Evolutionary conservation across 2,329 filamentous ascomycete species (phyloP), one percentile per base, ranked within the genome.

Genomic region (Ascosphaera acerosa): DNA sequence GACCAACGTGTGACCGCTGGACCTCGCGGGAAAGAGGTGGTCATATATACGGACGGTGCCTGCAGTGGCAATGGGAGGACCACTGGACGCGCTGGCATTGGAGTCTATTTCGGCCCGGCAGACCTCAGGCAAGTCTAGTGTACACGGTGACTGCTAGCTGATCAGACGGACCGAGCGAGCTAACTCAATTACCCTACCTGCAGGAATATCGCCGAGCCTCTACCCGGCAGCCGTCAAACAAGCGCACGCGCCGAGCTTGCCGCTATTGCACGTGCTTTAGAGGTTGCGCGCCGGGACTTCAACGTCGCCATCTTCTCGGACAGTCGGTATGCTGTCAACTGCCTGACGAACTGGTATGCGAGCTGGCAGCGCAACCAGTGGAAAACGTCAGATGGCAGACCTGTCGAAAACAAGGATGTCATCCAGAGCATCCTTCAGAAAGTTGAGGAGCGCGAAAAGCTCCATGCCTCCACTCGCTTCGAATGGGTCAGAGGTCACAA

Each of bases 211-310:
- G 72, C 72, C 7, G 76, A 81, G 48, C 64, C 66, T 1, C 62
- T 87, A 4, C 46, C 55, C 15, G 76, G 76, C 32, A 53, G 63
- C 3, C 54, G 57, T 10, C 81, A 90, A 51, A 90, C 81, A 1
- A 91, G 90, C 47, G 76, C 90, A 48, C 72, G 81, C 6, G 80
- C 78, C 15, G 80, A 90, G 53, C 61, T 90, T 32, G 76, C 73
- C 18, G 81, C 76, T 10, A 70, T 89, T 36, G 56, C 74, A 20
- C 70, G 78, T 33, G 77, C 80, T 0, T 57, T 90, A 12, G 65
- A 89, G 43, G 59, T 68, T 18, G 64, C 68, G 3, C 67, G 72
- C 0, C 47, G 60, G 14, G 55, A 66, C 27, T 59, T 70, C 36
- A 54, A 64, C 33, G 60, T 80, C n/a, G 57, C 66, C 36, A 82